Conservation (phyloP, 768 basidiomycete genomes). For the Nidula microcarpa region DNA sequence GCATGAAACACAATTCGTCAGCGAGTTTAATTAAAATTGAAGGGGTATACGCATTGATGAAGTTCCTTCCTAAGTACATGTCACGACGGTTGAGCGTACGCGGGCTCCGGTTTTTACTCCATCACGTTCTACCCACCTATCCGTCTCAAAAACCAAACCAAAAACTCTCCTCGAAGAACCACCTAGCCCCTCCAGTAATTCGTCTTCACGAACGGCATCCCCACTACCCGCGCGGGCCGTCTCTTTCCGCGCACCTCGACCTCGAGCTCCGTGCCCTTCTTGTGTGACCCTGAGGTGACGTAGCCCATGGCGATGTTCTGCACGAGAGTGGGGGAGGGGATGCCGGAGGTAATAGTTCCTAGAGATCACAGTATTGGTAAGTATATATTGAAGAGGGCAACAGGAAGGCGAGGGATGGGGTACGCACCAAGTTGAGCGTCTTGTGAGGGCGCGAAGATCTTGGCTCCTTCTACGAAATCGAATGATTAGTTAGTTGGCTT, state of each 20-base stretch:
- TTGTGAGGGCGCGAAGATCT: slow-evolving; percentile 53
- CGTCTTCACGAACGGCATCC: slow-evolving; percentile 86
- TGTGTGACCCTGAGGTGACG: slow-evolving; percentile 76
- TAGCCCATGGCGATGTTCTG: slow-evolving; percentile 98
- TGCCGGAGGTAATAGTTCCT: slow-evolving; percentile 89
- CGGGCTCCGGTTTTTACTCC: no score
- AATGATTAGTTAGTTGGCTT: not conserved
- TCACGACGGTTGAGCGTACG: no score
- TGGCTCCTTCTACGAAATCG: slow-evolving; percentile 63
- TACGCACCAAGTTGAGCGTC: slow-evolving; percentile 60
- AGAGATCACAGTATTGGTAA: not conserved
- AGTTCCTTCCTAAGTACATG: no score
- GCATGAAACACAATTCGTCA: no score
- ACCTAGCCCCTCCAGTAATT: slow-evolving; percentile 71
- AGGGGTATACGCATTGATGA: no score
- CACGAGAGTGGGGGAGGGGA: slow-evolving; percentile 86
- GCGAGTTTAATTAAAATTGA: no score
- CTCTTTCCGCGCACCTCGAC: slow-evolving; percentile 84
- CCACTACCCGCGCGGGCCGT: slow-evolving; percentile 67
- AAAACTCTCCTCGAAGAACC: no score
- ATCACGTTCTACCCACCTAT: no score
- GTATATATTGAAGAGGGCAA: not conserved
- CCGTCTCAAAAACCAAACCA: no score
- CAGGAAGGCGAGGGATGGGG: not conserved
- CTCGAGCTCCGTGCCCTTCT: slow-evolving; percentile 82